Evolutionary conservation across 1,284 basidiomycete genomes (phyloP), one percentile per base, ranked within the genome.

Genomic region (Pseudozyma sp.): DNA sequence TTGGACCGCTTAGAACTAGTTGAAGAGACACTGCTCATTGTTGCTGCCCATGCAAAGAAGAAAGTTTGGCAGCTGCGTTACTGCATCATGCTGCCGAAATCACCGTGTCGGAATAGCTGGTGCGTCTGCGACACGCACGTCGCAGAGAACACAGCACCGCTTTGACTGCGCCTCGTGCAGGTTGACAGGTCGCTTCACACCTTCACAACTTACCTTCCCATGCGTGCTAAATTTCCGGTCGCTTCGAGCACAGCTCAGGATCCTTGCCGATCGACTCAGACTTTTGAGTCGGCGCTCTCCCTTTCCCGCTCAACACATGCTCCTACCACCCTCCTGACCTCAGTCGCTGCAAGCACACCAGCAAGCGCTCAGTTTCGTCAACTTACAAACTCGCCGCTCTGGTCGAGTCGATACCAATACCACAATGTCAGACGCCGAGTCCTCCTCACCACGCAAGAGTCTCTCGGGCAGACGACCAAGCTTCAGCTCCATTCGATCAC

Each of bases 401-500:
- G 25, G 25, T 31, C 25, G 25, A 31, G 25, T 31, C 25, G 25
- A 31, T 39, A 19, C 44, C 48, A 16, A 8, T 8, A 8, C 54
- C 16, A 52, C 18, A 36, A 70, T 70, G 68, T 70, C 68, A 6
- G 68, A 70, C 36, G 49, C 48, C 16, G 68, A 64, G 14, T 19
- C 68, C 18, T 60, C 58, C 6, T 31, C 25, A 31, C 55, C 58
- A 4, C 61, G 62, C 39, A 65, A 70, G 54, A 70, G 62, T 54
- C 18, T 65, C 34, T 66, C 69, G 43, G 50, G 45, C 16, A 64
- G 70, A 8, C 55, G 61, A 54, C 38, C 70, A 8, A 73, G 70
- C 70, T 73, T 73, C 58, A 53, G 51, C 35, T 73, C 70, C 2
- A 65, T 73, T 14, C 57, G 58, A 36, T 64, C 64, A 7, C 60